Conservation (phyloP, 164 flowering plant species). For the Warburgia ugandensis region DNA sequence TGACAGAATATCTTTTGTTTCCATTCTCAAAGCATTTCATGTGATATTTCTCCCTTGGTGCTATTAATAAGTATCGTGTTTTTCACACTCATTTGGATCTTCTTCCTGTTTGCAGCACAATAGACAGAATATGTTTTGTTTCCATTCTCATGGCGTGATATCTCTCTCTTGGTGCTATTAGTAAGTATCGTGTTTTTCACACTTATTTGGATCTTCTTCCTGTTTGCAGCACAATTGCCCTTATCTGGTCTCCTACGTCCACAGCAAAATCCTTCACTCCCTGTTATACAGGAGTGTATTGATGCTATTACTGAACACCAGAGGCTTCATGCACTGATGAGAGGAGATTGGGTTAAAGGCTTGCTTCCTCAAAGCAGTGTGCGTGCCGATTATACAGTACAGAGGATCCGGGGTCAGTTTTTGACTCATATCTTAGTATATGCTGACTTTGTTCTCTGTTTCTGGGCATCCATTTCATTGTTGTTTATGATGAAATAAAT, state of each 20-base stretch:
- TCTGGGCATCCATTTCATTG: no score
- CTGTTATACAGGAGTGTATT: conserved; percentile 74
- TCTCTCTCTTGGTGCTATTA: conserved; percentile 1
- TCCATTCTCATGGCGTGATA: no score
- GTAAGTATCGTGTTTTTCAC: background rate
- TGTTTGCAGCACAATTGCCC: conserved; percentile 52
- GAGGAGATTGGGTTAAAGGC: conserved; percentile 91
- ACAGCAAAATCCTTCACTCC: conserved; percentile 45
- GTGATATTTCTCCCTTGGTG: no score
- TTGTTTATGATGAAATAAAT: no score
- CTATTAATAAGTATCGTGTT: no score
- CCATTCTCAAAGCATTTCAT: no score
- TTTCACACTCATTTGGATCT: conserved; percentile 1
- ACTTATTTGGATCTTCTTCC: conserved; percentile 3
- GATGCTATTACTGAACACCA: conserved; percentile 96
- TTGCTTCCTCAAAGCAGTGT: conserved; percentile 84
- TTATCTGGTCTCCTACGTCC: conserved; percentile 33
- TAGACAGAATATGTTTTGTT: no score
- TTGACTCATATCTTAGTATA: background rate
- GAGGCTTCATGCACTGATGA: conserved; percentile 76
- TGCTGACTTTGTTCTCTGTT: background rate
- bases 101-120: conserved; percentile 59
- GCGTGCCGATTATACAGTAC: conserved; percentile 74
- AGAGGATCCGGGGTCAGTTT: conserved; percentile 61
- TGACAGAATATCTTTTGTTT: no score